These are phyloP conservation scores for Leccinellum rugosiceps DNA, from an alignment of 768 basidiomycete genomes.

Conservation along the genomic window DNA sequence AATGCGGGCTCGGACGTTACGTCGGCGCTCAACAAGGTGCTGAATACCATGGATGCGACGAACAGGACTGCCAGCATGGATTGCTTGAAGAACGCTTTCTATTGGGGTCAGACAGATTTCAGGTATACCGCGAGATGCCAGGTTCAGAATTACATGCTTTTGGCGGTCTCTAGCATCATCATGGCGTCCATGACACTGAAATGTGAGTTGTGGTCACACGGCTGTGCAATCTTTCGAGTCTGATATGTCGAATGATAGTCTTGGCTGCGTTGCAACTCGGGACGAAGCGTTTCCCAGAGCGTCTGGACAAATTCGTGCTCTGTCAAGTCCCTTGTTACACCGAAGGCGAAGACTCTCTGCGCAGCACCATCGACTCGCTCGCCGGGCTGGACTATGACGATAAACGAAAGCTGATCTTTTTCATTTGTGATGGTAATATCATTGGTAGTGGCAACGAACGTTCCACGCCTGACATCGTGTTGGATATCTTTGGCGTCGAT, in stretches of 20 bases:
- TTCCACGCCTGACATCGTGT: constrained; percentile 61
- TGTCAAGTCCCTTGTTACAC: constrained; percentile 72
- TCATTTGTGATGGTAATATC: constrained; percentile 72
- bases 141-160: constrained; percentile 58
- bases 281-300: constrained; percentile 58
- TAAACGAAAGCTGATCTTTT: constrained; percentile 63
- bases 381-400: constrained; percentile 65
- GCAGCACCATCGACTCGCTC: constrained; percentile 66
- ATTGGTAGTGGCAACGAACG: constrained; percentile 68
- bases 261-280: constrained; percentile 61
- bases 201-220: constrained; percentile 41
- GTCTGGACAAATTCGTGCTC: constrained; percentile 66
- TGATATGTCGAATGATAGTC: constrained; percentile 37
- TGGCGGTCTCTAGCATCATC: constrained; percentile 53
- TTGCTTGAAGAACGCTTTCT: constrained; percentile 64
- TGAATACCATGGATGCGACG: constrained; percentile 38
- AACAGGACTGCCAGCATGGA: constrained; percentile 39
- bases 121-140: constrained; percentile 52
- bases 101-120: constrained; percentile 55
- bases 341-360: constrained; percentile 67
- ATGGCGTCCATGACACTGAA: constrained; percentile 56
- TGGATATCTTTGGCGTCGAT: constrained; percentile 67
- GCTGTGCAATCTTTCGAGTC: neutral
- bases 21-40: constrained; percentile 41
- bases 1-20: constrained; percentile 63